These are phyloP conservation scores for Kokia cookei DNA, from an alignment of 441 rosid species.

Conservation along the genomic window DNA sequence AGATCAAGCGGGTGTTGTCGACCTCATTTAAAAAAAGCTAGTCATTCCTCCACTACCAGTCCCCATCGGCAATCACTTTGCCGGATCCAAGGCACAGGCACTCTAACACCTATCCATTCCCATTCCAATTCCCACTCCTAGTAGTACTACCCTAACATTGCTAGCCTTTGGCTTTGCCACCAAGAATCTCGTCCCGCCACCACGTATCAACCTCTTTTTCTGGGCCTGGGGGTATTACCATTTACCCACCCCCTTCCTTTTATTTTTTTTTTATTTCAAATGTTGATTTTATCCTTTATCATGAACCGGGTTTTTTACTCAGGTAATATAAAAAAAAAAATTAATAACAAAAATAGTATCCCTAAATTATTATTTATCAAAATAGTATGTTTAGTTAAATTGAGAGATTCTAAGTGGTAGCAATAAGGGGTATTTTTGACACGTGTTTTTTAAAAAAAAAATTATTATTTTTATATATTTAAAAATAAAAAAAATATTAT, in stretches of 20 bases:
- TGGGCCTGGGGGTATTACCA: not conserved
- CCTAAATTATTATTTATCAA: too few species aligned
- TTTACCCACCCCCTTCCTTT: not conserved
- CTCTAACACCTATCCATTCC: not conserved
- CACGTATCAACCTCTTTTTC: not conserved
- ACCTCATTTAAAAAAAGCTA: not conserved
- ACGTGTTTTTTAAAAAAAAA: too few species aligned
- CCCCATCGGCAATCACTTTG: not conserved
- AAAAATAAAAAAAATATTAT: too few species aligned
- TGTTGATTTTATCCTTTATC: not conserved
- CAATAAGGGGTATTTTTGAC: too few species aligned
- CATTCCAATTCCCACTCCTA: not conserved
- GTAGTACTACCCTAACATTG: not conserved
- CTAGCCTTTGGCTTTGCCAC: not conserved
- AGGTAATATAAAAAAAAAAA: too few species aligned
- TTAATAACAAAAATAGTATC: too few species aligned
- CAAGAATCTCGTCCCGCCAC: not conserved
- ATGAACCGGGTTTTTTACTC: too few species aligned
- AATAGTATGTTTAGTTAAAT: too few species aligned
- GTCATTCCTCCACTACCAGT: not conserved
- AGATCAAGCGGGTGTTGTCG: not conserved
- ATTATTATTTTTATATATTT: too few species aligned
- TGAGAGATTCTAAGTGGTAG: too few species aligned
- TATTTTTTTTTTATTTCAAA: not conserved
- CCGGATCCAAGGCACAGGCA: not conserved